Evolutionary conservation across 2,329 filamentous ascomycete species (phyloP).

Genomic region (Cladosporium velox): DNA sequence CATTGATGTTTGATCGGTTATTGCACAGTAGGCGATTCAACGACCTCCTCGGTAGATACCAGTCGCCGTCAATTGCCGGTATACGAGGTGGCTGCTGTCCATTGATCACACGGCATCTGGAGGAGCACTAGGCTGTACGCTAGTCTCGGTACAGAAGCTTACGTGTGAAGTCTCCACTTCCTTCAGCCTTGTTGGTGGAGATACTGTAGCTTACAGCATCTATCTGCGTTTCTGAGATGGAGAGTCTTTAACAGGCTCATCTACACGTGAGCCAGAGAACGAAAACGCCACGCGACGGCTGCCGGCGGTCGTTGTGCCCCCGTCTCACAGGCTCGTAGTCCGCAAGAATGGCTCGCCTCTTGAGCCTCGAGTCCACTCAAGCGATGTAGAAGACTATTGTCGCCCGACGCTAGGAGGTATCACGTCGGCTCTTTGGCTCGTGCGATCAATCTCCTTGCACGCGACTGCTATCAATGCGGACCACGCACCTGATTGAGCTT

Average conservation of each 20-base stretch:
- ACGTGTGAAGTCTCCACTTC: neutral
- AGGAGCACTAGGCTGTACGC: neutral
- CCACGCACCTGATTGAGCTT: neutral
- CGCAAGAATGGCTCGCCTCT: neutral
- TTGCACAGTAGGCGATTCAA: neutral
- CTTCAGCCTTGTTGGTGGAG: neutral
- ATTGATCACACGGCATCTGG: neutral
- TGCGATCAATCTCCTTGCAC: neutral
- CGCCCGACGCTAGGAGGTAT: neutral
- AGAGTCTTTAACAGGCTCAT: neutral
- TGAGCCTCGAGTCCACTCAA: neutral
- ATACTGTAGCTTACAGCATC: neutral
- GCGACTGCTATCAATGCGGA: neutral
- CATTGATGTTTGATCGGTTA: neutral
- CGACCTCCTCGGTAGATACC: neutral
- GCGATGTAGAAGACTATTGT: neutral
- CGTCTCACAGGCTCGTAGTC: neutral
- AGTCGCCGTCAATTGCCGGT: conserved; percentile 1
- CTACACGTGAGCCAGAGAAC: neutral
- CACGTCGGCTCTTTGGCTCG: neutral
- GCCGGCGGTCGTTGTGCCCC: neutral
- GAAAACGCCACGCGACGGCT: neutral
- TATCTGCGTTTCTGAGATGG: neutral
- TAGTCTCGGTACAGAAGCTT: neutral
- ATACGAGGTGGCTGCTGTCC: neutral